Base-by-base conservation (phyloP, 441 rosid species). In the Gossypium laxum region DNA sequence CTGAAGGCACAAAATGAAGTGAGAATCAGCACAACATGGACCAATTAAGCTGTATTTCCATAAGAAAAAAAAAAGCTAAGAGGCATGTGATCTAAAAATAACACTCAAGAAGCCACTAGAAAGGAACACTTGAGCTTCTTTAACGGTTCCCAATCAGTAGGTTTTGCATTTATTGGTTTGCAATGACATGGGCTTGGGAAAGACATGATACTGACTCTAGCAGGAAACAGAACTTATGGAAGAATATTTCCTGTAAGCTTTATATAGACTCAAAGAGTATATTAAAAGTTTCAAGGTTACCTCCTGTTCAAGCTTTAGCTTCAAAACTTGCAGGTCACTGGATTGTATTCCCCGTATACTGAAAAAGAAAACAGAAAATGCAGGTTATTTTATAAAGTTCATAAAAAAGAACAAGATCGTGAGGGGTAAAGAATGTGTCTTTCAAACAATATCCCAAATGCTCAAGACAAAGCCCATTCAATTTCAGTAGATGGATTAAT, bases 271-370 rank as follows among this genome's bases (percentile, higher is more conserved):
- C 14, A 3, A 73, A 55, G 0, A 26, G 15, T 51, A 62, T 59
- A 69, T 18, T 34, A 32, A 12, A 34, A 18, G 17, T 19, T 58
- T 30, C 47, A 58, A 45, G 38, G 32, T 64, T 83, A 94, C 99
- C 98, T 94, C 97, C 72, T 88, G 87, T 74, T 88, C 89, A 61
- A 94, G 98, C 82, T 86, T 94, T 78, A 84, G 94, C 77, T 89
- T 92, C 81, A 92, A 77, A 78, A 47, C 75, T 79, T 77, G 88
- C 62, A 94, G 95, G 83, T 92, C 96, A 76, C 76, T 77, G 55
- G 51, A 41, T 28, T 87, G 91, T 70, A 94, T 87, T 67, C 99
- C 98, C 72, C 92, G 88, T 72, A 94, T 51, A 81, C 99, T 92
- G 88, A 59, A 52, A 34, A 74, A 74, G 69, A 18, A 79, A 62